Evolutionary conservation across 345 rosid genomes (phyloP).

Genomic region (Angophora floribunda): DNA sequence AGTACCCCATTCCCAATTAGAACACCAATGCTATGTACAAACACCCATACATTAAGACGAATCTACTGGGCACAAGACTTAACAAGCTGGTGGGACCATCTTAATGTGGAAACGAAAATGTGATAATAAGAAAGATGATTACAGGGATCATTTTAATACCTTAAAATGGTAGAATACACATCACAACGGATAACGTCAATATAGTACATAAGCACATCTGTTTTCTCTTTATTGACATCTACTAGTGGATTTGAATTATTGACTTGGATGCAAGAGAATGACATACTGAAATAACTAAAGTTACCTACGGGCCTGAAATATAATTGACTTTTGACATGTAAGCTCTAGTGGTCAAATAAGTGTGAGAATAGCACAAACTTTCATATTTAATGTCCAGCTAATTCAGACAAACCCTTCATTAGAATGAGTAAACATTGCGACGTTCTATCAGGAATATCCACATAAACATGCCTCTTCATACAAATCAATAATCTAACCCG

Average conservation of each 20-base stretch:
- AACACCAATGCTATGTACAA: neutral
- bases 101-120: neutral
- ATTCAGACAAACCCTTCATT: neutral
- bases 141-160: slow-evolving; percentile 20
- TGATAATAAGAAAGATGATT: neutral
- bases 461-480: neutral
- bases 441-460: neutral
- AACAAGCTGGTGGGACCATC: neutral
- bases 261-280: slow-evolving; percentile 21
- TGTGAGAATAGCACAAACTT: neutral
- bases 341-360: neutral
- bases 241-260: slow-evolving; percentile 59
- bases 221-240: slow-evolving; percentile 55
- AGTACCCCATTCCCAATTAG: neutral
- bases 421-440: neutral
- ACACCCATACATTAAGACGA: neutral
- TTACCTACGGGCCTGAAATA: neutral
- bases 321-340: neutral
- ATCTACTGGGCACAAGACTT: neutral
- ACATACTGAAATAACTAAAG: neutral
- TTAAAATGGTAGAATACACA: slow-evolving; percentile 79
- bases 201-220: slow-evolving; percentile 80
- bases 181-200: slow-evolving; percentile 96
- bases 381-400: neutral
- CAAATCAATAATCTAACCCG: neutral